Evolutionary conservation across 768 basidiomycete genomes (phyloP), one percentile per base, ranked within the genome.

Genomic region (Boletus rubescentipes): DNA sequence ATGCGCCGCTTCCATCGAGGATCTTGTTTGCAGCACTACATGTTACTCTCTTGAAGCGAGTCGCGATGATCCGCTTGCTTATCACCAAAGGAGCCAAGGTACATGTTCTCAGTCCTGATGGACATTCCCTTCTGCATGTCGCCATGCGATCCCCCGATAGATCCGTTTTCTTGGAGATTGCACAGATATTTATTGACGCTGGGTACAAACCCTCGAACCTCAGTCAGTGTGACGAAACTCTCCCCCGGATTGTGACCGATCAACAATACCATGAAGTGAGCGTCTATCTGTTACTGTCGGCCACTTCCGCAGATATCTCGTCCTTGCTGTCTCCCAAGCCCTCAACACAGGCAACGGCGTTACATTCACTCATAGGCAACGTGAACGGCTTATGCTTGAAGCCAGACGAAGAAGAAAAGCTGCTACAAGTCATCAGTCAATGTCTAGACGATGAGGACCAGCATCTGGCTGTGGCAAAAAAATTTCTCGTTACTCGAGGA

Each of bases 31-130:
- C 46, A 2, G 53, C 37, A 9, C 15, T 44, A 8, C 41, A 38
- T 6, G 31, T 6, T 16, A 5, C 32, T 2, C 9, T 2, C 6
- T 4, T 9, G 14, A 46, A 46, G 8, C 18, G 34, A 41, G 38
- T 23, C 39, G 12, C 31, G n/a, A 46, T 57, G 51, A 8, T 54
- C 23, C 36, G 31, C 12, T 39, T 57, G 5, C 46, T 59, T 8
- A 12, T 57, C 11, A 15, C 8, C 1, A 46, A 46, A 7, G 37
- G 50, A 32, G 55, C 51, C 6, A 18, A 51, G 12, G 5, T 38
- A 15, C 29, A 20, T 29, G 18, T 21, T 23, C 18, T 42, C 29
- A 30, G 10, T 18, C 16, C 29, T 4, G 42, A 30, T 7, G 10
- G 26, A 30, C 3, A 30, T 7, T 2, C 14, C 4, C 42, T 54